Evolutionary conservation across 768 basidiomycete species (phyloP).

Genomic region (Termitomyces eurrhizus): DNA sequence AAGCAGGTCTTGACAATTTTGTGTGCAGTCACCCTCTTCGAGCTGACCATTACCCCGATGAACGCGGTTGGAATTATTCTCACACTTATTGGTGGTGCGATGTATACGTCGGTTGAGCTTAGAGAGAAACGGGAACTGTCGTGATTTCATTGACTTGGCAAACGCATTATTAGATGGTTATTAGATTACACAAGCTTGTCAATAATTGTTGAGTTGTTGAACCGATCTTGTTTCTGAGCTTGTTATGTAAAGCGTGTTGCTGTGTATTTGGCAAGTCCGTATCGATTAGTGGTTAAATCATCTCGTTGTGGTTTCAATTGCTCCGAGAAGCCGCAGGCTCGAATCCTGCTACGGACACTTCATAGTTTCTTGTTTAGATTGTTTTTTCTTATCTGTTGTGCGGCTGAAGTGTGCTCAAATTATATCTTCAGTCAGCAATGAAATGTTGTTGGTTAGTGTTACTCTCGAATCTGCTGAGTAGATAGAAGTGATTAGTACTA

Average conservation of each 20-base stretch:
- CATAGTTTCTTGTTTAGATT: too few species aligned
- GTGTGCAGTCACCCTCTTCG: constrained; percentile 78
- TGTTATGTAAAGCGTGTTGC: neutral
- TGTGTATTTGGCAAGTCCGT: neutral
- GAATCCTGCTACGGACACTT: constrained; percentile 13
- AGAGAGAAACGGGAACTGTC: constrained; percentile 32
- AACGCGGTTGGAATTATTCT: constrained; percentile 83
- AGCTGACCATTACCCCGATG: constrained; percentile 71
- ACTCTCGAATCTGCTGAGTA: too few species aligned
- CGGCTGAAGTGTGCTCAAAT: too few species aligned
- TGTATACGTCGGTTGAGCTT: constrained; percentile 71
- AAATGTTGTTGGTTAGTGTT: too few species aligned
- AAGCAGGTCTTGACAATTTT: constrained; percentile 92
- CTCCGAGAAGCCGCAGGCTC: constrained; percentile 13
- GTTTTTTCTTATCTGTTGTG: too few species aligned
- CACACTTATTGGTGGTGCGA: constrained; percentile 83
- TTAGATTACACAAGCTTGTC: too few species aligned
- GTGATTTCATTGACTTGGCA: neutral
- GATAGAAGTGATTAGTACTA: too few species aligned
- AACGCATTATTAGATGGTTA: neutral
- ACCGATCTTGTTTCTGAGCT: too few species aligned
- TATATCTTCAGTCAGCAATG: too few species aligned
- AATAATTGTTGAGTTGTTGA: too few species aligned
- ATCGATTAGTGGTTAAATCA: constrained; percentile 13
- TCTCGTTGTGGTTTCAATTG: constrained; percentile 4